A percentile compares a stretch with the other conserved stretches of the same genome.
Conservation (phyloP, 371 early-diverging fungal genomes). For the Mortierella sp. region DNA sequence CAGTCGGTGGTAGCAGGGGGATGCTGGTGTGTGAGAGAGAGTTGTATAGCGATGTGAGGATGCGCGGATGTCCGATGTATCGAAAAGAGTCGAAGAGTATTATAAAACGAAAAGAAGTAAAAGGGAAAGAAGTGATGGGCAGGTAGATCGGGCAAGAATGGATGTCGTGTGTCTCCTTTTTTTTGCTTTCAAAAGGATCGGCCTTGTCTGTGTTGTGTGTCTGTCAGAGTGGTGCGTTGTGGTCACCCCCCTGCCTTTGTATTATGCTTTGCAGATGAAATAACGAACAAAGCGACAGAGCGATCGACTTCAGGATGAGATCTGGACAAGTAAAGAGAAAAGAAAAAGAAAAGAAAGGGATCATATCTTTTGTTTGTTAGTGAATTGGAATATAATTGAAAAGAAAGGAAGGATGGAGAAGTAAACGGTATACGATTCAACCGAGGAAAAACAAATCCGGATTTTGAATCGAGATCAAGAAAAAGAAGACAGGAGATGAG, state of each 20-base stretch:
- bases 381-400: too few relatives aligned
- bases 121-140: background rate
- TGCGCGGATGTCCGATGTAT: background rate
- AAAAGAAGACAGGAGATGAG: background rate
- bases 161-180: background rate
- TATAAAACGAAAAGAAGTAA: background rate
- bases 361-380: too few relatives aligned
- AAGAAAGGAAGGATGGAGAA: background rate
- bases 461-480: background rate
- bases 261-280: conserved; percentile 1
- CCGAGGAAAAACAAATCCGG: background rate
- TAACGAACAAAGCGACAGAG: conserved; percentile 17
- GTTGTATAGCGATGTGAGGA: conserved; percentile 3
- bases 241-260: conserved; percentile 17
- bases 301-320: background rate
- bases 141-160: conserved; percentile 8
- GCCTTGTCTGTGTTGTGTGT: background rate
- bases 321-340: background rate
- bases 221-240: conserved; percentile 12
- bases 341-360: background rate
- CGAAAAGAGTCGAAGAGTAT: background rate
- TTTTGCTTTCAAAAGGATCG: background rate
- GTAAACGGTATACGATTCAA: background rate
- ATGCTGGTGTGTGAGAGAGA: background rate
- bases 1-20: background rate